Base-by-base conservation (phyloP, 2,329 filamentous ascomycete species). In the Diaporthe caulivora region DNA sequence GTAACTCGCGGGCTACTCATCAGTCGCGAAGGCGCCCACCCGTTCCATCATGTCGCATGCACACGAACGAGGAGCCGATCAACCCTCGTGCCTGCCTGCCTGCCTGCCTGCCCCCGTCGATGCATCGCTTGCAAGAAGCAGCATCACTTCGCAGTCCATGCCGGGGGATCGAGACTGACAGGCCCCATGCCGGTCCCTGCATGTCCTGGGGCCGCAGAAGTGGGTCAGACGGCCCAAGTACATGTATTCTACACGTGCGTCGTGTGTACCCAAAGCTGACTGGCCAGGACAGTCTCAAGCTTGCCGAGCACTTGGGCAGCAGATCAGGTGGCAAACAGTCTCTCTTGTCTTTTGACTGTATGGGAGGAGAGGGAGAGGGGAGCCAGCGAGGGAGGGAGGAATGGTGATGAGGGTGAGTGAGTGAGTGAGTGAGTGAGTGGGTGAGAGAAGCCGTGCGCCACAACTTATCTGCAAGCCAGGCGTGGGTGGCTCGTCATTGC, bases 251-350 rank as follows among this genome's bases (percentile, higher is more conserved):
- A n/a, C n/a, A n/a, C n/a, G n/a, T n/a, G n/a, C n/a, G n/a, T n/a
- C n/a, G n/a, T n/a, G n/a, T n/a, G n/a, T n/a, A n/a, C n/a, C n/a
- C n/a, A n/a, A n/a, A n/a, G n/a, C n/a, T n/a, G n/a, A n/a, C n/a
- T n/a, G n/a, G n/a, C n/a, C n/a, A n/a, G n/a, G n/a, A n/a, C n/a
- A n/a, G n/a, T n/a, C n/a, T n/a, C n/a, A n/a, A n/a, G n/a, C n/a
- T n/a, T n/a, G n/a, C n/a, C n/a, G n/a, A n/a, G n/a, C n/a, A n/a
- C 11, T 60, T 60, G 55, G 55, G 55, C 34, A 60, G 13, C 55
- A 60, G n/a, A 37, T 26, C 18, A 49, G 26, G 60, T 49, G 42
- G 40, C 57, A 40, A 44, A 29, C 11, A 21, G 29, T 18, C 54
- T 58, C n/a, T n/a, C n/a, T n/a, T n/a, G n/a, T n/a, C n/a, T n/a